Conservation (phyloP, 2,329 filamentous ascomycete species). For the Stagonosporopsis chrysanthemi region DNA sequence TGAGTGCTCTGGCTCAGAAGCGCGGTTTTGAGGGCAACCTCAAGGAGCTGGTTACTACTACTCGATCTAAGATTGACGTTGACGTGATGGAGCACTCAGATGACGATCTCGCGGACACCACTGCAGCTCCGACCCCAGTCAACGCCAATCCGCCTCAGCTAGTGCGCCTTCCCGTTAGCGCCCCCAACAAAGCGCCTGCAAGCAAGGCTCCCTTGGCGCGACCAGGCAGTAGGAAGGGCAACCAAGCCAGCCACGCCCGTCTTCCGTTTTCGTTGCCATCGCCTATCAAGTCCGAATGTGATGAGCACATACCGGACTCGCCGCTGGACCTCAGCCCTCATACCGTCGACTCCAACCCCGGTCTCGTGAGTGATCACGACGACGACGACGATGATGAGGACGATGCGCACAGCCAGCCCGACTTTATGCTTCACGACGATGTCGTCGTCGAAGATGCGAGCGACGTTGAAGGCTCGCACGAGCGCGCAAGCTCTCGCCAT, state of each 20-base stretch:
- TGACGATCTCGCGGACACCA: constrained; percentile 44
- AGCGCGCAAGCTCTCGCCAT: constrained; percentile 43
- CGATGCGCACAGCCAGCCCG: constrained; percentile 47
- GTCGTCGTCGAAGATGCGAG: constrained; percentile 51
- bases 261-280: constrained; percentile 43
- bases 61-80: constrained; percentile 47
- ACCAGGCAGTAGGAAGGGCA: constrained; percentile 46
- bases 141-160: constrained; percentile 39
- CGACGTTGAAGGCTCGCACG: constrained; percentile 47
- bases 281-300: constrained; percentile 35
- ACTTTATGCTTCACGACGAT: constrained; percentile 46
- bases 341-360: constrained; percentile 58
- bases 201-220: constrained; percentile 42
- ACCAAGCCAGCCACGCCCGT: constrained; percentile 36
- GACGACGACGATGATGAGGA: constrained; percentile 56
- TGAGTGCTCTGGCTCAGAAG: constrained; percentile 52
- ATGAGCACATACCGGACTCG: constrained; percentile 43
- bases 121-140: constrained; percentile 40
- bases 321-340: constrained; percentile 55
- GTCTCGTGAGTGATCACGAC: constrained; percentile 59
- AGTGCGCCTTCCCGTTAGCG: constrained; percentile 42
- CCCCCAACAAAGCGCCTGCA: constrained; percentile 31
- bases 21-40: constrained; percentile 52
- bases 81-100: constrained; percentile 46
- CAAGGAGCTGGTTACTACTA: constrained; percentile 47